These are phyloP conservation scores for Saprolegnia diclina DNA, from an alignment of 352 stramenopile species.

Conservation along the genomic window DNA sequence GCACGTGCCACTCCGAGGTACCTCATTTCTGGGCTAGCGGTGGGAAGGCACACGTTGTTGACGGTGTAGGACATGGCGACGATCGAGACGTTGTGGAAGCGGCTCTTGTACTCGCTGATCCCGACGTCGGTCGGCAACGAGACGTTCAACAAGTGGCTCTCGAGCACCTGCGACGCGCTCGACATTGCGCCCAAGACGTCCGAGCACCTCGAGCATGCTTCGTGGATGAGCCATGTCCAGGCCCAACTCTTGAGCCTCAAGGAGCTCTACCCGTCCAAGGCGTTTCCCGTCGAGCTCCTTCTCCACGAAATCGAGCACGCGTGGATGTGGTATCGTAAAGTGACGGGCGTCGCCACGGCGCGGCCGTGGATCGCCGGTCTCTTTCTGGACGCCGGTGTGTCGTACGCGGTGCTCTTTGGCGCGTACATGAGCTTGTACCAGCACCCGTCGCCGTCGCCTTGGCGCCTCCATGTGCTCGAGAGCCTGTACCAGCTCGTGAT, in stretches of 20 bases:
- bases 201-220: slow-evolving; percentile 33
- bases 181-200: slow-evolving; percentile 42
- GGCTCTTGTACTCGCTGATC: slow-evolving; percentile 16
- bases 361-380: slow-evolving; percentile 80
- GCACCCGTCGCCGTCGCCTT: slow-evolving; percentile 46
- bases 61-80: slow-evolving; percentile 60
- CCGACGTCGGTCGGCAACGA: slow-evolving; percentile 6
- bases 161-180: slow-evolving; percentile 29
- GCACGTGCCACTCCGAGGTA: slow-evolving; percentile 79
- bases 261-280: slow-evolving; percentile 22
- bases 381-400: slow-evolving; percentile 74
- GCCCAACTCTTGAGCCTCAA: slow-evolving; percentile 18
- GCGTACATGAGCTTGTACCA: slow-evolving; percentile 80
- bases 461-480: slow-evolving; percentile 72
- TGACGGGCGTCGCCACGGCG: slow-evolving; percentile 54
- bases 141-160: slow-evolving; percentile 34
- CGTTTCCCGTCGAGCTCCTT: slow-evolving; percentile 73
- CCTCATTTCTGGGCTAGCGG: slow-evolving; percentile 44
- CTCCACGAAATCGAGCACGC: slow-evolving; percentile 68
- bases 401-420: slow-evolving; percentile 62
- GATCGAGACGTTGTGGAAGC: slow-evolving; percentile 43
- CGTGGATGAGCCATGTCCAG: slow-evolving; percentile 25
- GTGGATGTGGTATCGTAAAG: slow-evolving; percentile 67
- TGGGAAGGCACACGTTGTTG: too few species aligned
- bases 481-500: slow-evolving; percentile 65